These are phyloP conservation scores for Hura crepitans DNA, from an alignment of 441 rosid genomes.

Conservation along the genomic window DNA sequence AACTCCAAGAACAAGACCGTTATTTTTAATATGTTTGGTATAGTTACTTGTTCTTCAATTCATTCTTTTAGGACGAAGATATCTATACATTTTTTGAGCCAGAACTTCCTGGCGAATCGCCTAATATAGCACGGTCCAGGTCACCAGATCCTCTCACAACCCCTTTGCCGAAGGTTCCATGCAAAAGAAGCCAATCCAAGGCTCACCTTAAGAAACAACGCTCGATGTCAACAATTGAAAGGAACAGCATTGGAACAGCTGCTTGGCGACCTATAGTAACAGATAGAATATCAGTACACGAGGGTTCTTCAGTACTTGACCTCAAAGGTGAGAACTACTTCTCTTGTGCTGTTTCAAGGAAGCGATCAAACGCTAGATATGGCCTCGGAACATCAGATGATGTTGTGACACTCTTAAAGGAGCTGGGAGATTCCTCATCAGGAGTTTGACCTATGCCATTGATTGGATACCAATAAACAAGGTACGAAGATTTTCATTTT, in stretches of 20 bases:
- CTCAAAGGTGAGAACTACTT: conserved; percentile 66
- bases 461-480: neutral
- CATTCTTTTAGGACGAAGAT: conserved; percentile 63
- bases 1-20: neutral
- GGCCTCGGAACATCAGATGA: conserved; percentile 47
- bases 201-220: conserved; percentile 44
- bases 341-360: conserved; percentile 63
- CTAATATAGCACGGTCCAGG: conserved; percentile 24
- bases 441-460: conserved; percentile 3
- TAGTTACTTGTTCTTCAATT: neutral
- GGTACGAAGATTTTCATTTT: neutral
- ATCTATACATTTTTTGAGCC: conserved; percentile 69
- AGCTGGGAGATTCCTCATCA: conserved; percentile 30
- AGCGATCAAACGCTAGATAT: conserved; percentile 63
- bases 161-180: conserved; percentile 31
- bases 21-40: neutral
- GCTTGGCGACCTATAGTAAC: conserved; percentile 36
- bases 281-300: conserved; percentile 33
- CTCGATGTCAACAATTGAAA: conserved; percentile 47
- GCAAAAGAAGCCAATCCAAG: conserved; percentile 29
- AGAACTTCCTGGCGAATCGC: conserved; percentile 48
- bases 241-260: conserved; percentile 26
- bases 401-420: conserved; percentile 49
- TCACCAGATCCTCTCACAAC: conserved; percentile 32
- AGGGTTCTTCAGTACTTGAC: conserved; percentile 62